These are phyloP conservation scores for Silene coronaria DNA, from an alignment of 179 eudicot species.

Conservation along the genomic window DNA sequence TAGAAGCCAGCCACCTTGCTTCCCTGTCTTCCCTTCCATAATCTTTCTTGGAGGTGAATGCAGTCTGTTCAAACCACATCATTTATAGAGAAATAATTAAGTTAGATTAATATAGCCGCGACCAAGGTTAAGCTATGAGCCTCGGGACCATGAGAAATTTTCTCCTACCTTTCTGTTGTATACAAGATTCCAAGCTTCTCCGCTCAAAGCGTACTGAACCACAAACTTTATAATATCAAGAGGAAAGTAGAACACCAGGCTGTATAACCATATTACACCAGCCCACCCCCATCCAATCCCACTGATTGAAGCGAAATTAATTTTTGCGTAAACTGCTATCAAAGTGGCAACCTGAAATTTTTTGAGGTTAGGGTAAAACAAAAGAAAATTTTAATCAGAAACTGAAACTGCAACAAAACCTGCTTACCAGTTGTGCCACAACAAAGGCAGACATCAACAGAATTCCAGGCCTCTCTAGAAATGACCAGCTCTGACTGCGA, in stretches of 20 bases:
- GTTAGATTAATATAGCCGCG: background rate
- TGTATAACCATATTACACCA: conserved; percentile 74
- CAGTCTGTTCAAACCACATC: conserved; percentile 38
- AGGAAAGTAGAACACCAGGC: conserved; percentile 59
- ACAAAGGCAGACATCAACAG: conserved; percentile 64
- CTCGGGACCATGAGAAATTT: background rate
- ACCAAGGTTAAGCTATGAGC: background rate
- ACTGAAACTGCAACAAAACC: background rate
- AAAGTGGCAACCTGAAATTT: conserved; percentile 57
- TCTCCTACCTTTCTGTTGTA: conserved; percentile 49
- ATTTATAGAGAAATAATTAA: conserved; percentile 1
- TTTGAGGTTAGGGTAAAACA: background rate
- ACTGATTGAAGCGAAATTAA: conserved; percentile 53
- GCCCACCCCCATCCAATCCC: conserved; percentile 94
- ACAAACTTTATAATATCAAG: conserved; percentile 61
- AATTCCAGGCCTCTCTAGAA: conserved; percentile 65
- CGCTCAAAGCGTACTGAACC: conserved; percentile 55
- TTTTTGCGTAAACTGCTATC: conserved; percentile 66
- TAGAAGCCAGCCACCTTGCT: conserved; percentile 52
- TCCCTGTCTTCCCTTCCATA: conserved; percentile 57
- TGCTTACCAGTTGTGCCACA: conserved; percentile 61
- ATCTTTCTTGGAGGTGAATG: conserved; percentile 51
- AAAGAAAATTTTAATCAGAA: background rate
- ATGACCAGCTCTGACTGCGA: conserved; percentile 76
- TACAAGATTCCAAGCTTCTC: conserved; percentile 60